Evolutionary conservation across 495 filamentous ascomycete genomes (phyloP).

Genomic region (Bacidia gigantensis): DNA sequence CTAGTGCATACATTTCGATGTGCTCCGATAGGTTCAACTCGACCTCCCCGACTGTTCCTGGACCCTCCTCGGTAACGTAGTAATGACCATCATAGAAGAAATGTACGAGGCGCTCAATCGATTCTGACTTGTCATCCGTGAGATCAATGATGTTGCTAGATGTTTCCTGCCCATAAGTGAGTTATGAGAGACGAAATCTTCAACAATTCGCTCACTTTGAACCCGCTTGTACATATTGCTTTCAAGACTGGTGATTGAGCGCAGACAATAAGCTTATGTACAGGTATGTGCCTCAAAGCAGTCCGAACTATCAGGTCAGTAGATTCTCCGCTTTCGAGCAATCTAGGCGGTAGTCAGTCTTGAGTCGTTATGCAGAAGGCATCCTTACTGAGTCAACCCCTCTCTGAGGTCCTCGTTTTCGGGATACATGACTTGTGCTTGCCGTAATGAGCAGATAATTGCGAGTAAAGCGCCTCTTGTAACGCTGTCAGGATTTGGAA

Average conservation of each 20-base stretch:
- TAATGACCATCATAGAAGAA: not conserved
- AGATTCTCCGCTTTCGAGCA: not conserved
- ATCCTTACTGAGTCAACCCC: too few species aligned
- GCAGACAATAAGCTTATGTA: not conserved
- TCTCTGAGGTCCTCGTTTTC: too few species aligned
- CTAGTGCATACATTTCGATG: not conserved
- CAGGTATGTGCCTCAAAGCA: not conserved
- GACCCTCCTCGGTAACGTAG: not conserved
- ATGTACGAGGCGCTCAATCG: not conserved
- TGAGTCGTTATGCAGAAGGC: too few species aligned
- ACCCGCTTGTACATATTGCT: not conserved
- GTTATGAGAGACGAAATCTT: too few species aligned
- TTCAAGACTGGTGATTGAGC: not conserved
- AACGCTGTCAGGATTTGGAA: too few species aligned
- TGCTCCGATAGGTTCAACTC: not conserved
- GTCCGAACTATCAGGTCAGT: not conserved
- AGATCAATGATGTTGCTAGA: not conserved
- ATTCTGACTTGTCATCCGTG: not conserved
- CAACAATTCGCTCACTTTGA: too few species aligned
- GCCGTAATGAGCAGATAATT: too few species aligned
- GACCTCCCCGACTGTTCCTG: not conserved
- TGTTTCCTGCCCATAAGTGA: too few species aligned
- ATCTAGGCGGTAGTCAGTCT: too few species aligned
- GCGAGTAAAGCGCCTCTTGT: too few species aligned
- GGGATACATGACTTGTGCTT: too few species aligned